Percentiles rank a stretch among this genome's conserved stretches.
Evolutionary conservation across 2,329 filamentous ascomycete species (phyloP).

Genomic region (Aureobasidium sp.): DNA sequence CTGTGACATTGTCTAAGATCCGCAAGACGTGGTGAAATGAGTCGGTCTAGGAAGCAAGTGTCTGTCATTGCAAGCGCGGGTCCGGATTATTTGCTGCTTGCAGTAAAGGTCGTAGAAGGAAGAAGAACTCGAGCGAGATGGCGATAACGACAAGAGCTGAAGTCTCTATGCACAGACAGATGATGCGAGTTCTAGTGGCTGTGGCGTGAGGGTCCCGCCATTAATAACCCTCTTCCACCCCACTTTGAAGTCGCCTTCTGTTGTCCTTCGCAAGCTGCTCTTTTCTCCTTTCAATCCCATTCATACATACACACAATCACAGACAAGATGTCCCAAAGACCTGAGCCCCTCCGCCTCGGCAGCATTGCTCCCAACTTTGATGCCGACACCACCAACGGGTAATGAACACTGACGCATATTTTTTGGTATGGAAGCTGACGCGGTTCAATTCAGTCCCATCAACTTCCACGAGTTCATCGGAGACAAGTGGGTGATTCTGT

Average conservation of each 20-base stretch:
- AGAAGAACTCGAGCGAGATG: neutral
- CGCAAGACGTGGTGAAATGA: neutral
- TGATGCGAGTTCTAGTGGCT: constrained; percentile 14
- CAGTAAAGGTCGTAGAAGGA: neutral
- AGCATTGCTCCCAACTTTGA: constrained; percentile 62
- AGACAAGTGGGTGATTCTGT: constrained; percentile 62
- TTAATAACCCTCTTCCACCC: constrained; percentile 12
- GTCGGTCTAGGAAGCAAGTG: neutral
- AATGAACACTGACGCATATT: neutral
- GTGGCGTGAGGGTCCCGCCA: constrained; percentile 12
- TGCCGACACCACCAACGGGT: constrained; percentile 57
- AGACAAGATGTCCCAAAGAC: constrained; percentile 17
- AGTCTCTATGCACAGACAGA: constrained; percentile 14
- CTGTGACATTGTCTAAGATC: neutral
- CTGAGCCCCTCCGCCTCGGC: constrained; percentile 52
- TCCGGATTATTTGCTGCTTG: too few relatives aligned
- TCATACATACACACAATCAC: constrained; percentile 2
- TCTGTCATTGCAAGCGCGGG: neutral
- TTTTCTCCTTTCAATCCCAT: neutral
- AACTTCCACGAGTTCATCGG: constrained; percentile 68
- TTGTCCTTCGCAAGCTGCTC: neutral
- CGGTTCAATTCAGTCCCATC: constrained; percentile 32
- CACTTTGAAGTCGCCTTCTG: constrained; percentile 1
- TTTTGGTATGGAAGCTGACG: constrained; percentile 23
- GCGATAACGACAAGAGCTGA: neutral